A percentile compares a stretch with the other conserved stretches of the same genome.
These are phyloP conservation scores for Dendrobium catenatum DNA, from an alignment of 106 monocot species.

Conservation along the genomic window DNA sequence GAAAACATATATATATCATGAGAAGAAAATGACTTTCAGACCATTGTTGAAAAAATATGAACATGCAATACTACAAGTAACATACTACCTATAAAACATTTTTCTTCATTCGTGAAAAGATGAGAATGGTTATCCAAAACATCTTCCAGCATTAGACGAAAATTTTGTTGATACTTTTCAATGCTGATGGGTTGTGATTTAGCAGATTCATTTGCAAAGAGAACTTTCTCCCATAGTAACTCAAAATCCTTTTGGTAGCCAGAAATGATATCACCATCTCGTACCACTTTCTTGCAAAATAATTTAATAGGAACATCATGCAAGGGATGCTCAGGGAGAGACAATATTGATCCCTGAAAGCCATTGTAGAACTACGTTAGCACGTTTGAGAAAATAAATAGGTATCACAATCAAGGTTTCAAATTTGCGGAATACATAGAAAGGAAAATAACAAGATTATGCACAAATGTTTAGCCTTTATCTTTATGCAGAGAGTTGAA, in stretches of 20 bases:
- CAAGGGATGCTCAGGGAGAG: constrained; percentile 35
- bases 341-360: constrained; percentile 63
- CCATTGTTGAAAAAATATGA: background rate
- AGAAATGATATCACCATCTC: constrained; percentile 13
- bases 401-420: background rate
- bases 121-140: constrained; percentile 60
- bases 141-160: constrained; percentile 66
- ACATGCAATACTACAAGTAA: background rate
- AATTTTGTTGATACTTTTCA: constrained; percentile 73
- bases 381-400: background rate
- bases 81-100: constrained; percentile 58
- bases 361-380: constrained; percentile 5
- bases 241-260: constrained; percentile 19
- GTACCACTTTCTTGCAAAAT: constrained; percentile 27
- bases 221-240: constrained; percentile 46
- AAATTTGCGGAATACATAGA: background rate
- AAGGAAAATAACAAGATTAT: background rate
- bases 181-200: constrained; percentile 25
- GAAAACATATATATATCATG: background rate
- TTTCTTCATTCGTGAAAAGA: constrained; percentile 59
- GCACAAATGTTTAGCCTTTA: background rate
- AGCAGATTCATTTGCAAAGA: constrained; percentile 24
- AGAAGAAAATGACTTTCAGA: background rate
- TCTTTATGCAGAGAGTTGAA: background rate
- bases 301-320: constrained; percentile 60